Evolutionary conservation across 805 yeast species (phyloP).

Genomic region (Candida easanensis): DNA sequence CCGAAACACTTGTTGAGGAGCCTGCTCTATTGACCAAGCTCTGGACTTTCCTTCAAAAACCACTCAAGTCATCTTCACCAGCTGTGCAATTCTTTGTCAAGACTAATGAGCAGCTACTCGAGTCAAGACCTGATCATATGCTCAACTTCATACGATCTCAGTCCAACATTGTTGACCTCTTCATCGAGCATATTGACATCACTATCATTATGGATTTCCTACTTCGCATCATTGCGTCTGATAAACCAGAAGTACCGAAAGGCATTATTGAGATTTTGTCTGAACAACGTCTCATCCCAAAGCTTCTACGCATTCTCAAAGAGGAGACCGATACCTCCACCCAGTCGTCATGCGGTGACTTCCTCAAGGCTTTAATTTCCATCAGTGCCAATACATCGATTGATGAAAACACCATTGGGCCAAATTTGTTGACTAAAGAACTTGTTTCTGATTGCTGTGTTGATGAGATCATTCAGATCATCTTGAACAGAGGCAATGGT

Average conservation of each 20-base stretch:
- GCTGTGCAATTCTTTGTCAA: conserved; percentile 82
- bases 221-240: conserved; percentile 85
- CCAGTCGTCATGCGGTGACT: conserved; percentile 93
- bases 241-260: conserved; percentile 83
- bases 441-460: conserved; percentile 70
- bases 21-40: conserved; percentile 58
- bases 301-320: conserved; percentile 65
- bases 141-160: conserved; percentile 48
- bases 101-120: conserved; percentile 82
- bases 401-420: conserved; percentile 80
- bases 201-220: conserved; percentile 91
- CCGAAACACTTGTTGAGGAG: conserved; percentile 83
- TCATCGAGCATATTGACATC: conserved; percentile 78
- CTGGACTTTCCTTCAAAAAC: conserved; percentile 73
- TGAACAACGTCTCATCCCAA: conserved; percentile 68
- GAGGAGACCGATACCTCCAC: conserved; percentile 58
- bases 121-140: conserved; percentile 74
- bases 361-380: conserved; percentile 86
- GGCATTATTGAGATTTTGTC: conserved; percentile 80
- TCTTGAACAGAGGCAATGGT: conserved; percentile 71
- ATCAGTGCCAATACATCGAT: conserved; percentile 92
- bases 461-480: conserved; percentile 61
- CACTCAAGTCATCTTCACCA: conserved; percentile 56
- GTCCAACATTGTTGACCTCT: conserved; percentile 56
- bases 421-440: conserved; percentile 85